Evolutionary conservation across 2,329 filamentous ascomycete genomes (phyloP).

Genomic region (Nigrospora osmanthi): DNA sequence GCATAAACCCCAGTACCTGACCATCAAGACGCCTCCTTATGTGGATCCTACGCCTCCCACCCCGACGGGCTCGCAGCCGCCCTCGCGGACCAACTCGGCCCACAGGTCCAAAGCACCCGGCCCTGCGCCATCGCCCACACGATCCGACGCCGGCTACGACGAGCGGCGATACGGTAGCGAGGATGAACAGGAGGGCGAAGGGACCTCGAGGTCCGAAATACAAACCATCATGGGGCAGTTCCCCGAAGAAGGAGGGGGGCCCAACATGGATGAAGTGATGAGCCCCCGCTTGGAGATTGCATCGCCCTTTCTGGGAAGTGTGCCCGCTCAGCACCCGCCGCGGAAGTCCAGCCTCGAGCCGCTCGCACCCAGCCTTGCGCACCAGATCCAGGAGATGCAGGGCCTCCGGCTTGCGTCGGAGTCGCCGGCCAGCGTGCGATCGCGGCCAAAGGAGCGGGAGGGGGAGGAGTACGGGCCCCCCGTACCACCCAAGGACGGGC

Average conservation of each 20-base stretch:
- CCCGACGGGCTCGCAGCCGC: slow-evolving; percentile 44
- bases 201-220: slow-evolving; percentile 68
- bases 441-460: slow-evolving; percentile 24
- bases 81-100: slow-evolving; percentile 52
- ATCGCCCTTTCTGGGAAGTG: slow-evolving; percentile 65
- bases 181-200: slow-evolving; percentile 56
- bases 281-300: slow-evolving; percentile 78
- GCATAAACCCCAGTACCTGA: slow-evolving; percentile 34
- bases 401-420: slow-evolving; percentile 30
- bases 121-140: slow-evolving; percentile 41
- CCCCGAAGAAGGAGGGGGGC: slow-evolving; percentile 63
- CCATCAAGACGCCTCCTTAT: slow-evolving; percentile 39
- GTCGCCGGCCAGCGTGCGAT: slow-evolving; percentile 28
- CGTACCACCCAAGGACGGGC: slow-evolving; percentile 52
- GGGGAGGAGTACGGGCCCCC: slow-evolving; percentile 44
- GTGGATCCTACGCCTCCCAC: slow-evolving; percentile 53
- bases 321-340: slow-evolving; percentile 63
- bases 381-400: slow-evolving; percentile 40
- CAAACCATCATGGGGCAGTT: slow-evolving; percentile 98
- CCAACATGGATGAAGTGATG: slow-evolving; percentile 79
- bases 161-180: slow-evolving; percentile 50
- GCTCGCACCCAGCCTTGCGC: slow-evolving; percentile 40
- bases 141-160: slow-evolving; percentile 48
- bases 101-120: slow-evolving; percentile 36
- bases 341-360: slow-evolving; percentile 82